Percentiles rank a stretch among this genome's conserved stretches.
phyloP scores from a whole-genome alignment of 2,329 filamentous ascomycete genomes.

The Cordyceps militaris region DNA sequence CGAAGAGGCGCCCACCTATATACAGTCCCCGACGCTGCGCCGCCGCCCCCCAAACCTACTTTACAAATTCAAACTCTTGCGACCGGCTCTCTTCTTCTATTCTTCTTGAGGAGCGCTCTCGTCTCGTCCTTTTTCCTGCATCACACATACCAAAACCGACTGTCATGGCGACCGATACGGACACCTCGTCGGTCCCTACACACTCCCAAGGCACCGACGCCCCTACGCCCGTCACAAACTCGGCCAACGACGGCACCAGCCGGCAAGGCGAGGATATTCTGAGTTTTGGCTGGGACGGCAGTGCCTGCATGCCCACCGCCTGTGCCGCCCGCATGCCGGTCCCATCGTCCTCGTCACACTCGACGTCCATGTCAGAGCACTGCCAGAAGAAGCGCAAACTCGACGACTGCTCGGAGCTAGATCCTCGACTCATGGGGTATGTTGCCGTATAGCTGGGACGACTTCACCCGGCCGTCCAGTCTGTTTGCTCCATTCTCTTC shows the following conservation, averaged over 20 bases:
- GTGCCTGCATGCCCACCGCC: background rate
- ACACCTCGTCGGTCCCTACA: constrained; percentile 12
- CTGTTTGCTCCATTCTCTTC: no score
- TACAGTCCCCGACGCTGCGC: background rate
- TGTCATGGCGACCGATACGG: constrained; percentile 12
- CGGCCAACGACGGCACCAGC: constrained; percentile 10
- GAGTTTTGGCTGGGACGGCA: constrained; percentile 12
- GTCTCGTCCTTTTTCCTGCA: background rate
- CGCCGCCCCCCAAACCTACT: background rate
- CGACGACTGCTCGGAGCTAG: constrained; percentile 3
- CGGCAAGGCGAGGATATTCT: constrained; percentile 8
- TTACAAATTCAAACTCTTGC: background rate
- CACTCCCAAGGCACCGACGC: constrained; percentile 9
- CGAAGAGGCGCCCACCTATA: background rate
- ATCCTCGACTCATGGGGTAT: constrained; percentile 8
- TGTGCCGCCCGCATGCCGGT: background rate
- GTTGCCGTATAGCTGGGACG: background rate
- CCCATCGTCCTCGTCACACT: background rate
- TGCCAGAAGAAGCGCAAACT: constrained; percentile 11
- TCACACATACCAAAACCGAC: background rate
- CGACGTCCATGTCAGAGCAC: background rate
- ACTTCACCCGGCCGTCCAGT: background rate
- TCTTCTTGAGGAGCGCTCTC: background rate
- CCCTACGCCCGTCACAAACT: constrained; percentile 12
- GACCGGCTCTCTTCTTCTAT: background rate